Base-by-base conservation (phyloP, 2,329 filamentous ascomycete genomes). In the Drechslera avenae region DNA sequence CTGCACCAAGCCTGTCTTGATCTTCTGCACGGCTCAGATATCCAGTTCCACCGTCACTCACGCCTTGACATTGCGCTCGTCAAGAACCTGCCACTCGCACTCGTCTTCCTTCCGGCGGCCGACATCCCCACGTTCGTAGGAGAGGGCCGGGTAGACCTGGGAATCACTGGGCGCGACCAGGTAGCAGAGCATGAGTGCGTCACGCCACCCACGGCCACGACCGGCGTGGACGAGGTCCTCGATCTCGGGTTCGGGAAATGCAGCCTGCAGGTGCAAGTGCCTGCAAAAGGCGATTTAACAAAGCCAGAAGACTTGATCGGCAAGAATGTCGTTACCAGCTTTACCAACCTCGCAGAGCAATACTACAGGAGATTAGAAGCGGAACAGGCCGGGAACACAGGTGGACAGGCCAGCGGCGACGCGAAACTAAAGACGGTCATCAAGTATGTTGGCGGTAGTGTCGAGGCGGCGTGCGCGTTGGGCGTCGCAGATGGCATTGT, bases 111-210 rank as follows among this genome's bases (percentile, higher is more conserved):
- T 19, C 94, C 94, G 23, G 94, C 93, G 31, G 92, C 91, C 62
- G 94, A 99, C 73, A 99, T 99, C 70, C 94, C 94, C 4, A 96
- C 91, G 32, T 97, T 97, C 71, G 92, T 99, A 39, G 93, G 93
- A 50, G 92, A 97, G 77, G 94, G 94, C 51, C 87, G 88, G 56
- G 91, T 96, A 39, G 92, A 96, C 70, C 81, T 99, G 13, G 94
- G 94, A 57, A 99, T 99, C 71, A 97, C 94, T 0, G 94, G 94
- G 42, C 85, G 86, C 67, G 94, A 99, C 72, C 91, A 96, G 69
- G 91, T 97, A 40, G 87, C 88, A 55, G 93, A 97, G 76, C 90
- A 97, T 77, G 90, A 92, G 76, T 86, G 88, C 37, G 79, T 79
- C 36, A 78, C 79, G 53, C 80, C 68, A 62, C 77, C 73, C 2